These are phyloP conservation scores for grape (Vitis vinifera) DNA, from an alignment of 164 flowering plant genomes.

Conservation along the genomic window DNA sequence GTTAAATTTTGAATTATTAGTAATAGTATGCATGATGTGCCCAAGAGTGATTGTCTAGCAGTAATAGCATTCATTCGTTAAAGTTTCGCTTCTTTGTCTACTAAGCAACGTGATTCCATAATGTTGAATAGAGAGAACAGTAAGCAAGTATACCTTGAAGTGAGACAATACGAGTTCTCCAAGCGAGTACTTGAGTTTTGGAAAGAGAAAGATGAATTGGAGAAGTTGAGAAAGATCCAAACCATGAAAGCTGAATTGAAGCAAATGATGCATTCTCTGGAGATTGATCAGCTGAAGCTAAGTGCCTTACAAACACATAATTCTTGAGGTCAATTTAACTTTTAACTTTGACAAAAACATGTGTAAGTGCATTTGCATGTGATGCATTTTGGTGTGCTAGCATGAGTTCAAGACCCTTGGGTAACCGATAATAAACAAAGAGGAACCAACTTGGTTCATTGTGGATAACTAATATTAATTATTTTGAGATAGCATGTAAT, in stretches of 20 bases:
- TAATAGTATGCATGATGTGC: too few species aligned
- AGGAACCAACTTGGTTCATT: not conserved
- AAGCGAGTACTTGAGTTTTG: constrained; percentile 57
- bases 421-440: too few species aligned
- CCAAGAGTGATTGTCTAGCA: too few species aligned
- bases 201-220: constrained; percentile 55
- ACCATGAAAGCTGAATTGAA: constrained; percentile 56
- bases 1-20: too few species aligned
- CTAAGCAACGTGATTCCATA: not conserved
- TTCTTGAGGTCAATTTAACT: not conserved
- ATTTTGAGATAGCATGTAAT: too few species aligned
- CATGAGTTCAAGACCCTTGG: too few species aligned
- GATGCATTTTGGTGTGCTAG: too few species aligned
- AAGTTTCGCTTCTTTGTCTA: not conserved
- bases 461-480: too few species aligned
- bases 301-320: constrained; percentile 36
- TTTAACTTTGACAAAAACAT: not conserved
- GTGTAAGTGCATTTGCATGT: not conserved
- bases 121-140: not conserved
- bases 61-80: too few species aligned
- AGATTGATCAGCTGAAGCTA: constrained; percentile 32
- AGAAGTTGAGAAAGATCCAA: constrained; percentile 59
- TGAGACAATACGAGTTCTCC: constrained; percentile 75
- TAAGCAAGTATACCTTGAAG: constrained; percentile 44
- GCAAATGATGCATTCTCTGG: constrained; percentile 40